Conservation (phyloP, 2,329 filamentous ascomycete species). For the Aphanoascus verrucosus region DNA sequence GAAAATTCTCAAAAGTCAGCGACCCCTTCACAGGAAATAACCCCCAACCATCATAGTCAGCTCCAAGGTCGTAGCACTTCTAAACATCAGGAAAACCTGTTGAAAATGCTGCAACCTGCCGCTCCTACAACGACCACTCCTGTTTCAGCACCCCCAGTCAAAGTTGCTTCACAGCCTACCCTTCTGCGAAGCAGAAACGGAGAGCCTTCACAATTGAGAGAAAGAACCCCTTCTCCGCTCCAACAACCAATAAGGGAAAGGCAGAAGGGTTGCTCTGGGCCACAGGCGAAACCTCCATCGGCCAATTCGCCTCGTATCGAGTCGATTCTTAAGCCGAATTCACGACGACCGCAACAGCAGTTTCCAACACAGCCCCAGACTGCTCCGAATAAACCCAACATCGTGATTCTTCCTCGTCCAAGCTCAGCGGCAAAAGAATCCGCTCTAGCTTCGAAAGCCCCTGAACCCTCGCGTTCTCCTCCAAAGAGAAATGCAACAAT, state of each 20-base stretch:
- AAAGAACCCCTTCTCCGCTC: background rate
- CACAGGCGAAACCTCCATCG: background rate
- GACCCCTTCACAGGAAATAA: constrained; percentile 16
- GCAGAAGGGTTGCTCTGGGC: background rate
- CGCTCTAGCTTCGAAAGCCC: background rate
- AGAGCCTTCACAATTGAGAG: background rate
- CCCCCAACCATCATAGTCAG: constrained; percentile 16
- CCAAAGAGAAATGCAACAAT: constrained; percentile 20
- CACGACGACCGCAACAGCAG: background rate
- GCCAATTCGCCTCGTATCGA: background rate
- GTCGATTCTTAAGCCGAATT: background rate
- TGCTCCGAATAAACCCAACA: constrained; percentile 10
- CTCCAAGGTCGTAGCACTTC: constrained; percentile 21
- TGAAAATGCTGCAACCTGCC: constrained; percentile 23
- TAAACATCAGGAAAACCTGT: constrained; percentile 30
- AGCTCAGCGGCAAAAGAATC: constrained; percentile 23
- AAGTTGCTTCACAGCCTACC: constrained; percentile 33
- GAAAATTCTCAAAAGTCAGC: constrained; percentile 23
- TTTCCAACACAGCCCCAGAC: background rate
- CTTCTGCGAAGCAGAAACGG: background rate
- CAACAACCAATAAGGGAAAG: background rate
- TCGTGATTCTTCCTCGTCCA: constrained; percentile 31
- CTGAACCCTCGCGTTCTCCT: constrained; percentile 8
- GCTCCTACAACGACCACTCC: background rate
- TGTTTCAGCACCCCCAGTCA: constrained; percentile 16